These are phyloP conservation scores for Sporothrix sp. DNA, from an alignment of 2,329 filamentous ascomycete genomes.

Conservation along the genomic window DNA sequence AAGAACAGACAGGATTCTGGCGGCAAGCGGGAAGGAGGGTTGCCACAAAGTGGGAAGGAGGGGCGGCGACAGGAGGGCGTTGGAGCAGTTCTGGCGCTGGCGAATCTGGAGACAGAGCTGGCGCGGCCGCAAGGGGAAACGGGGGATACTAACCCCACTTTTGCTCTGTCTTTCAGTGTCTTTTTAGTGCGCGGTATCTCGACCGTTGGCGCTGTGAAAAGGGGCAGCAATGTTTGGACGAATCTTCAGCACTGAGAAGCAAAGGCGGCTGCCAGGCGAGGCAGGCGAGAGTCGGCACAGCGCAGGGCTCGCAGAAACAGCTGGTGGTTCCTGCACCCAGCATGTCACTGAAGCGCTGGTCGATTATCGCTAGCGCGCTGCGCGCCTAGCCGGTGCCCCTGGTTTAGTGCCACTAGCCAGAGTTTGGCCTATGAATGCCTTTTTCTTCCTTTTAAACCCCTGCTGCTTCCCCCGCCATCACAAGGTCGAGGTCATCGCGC, in stretches of 20 bases:
- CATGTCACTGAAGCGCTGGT: too few relatives aligned
- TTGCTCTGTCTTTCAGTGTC: constrained; percentile 3
- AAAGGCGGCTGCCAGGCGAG: background rate
- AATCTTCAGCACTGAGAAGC: background rate
- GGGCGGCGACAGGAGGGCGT: background rate
- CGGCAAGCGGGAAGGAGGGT: constrained; percentile 6
- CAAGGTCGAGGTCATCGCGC: background rate
- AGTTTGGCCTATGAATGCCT: background rate
- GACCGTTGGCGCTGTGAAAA: background rate
- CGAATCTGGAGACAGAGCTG: constrained; percentile 3
- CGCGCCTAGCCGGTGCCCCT: too few relatives aligned
- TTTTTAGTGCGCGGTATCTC: background rate
- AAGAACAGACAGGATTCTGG: constrained; percentile 3
- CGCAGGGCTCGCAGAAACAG: constrained; percentile 2
- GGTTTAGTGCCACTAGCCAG: too few relatives aligned
- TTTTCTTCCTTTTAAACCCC: background rate
- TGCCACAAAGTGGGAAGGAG: constrained; percentile 14
- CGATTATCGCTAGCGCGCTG: too few relatives aligned
- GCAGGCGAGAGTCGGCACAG: background rate
- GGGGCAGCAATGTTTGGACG: background rate
- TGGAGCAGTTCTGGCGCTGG: constrained; percentile 7
- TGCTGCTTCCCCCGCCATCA: background rate
- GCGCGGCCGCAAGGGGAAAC: background rate
- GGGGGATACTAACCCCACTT: background rate
- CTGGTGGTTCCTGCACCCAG: background rate